These are phyloP conservation scores for Parasitella parasitica DNA, from an alignment of 371 early-diverging fungal genomes.

Conservation along the genomic window DNA sequence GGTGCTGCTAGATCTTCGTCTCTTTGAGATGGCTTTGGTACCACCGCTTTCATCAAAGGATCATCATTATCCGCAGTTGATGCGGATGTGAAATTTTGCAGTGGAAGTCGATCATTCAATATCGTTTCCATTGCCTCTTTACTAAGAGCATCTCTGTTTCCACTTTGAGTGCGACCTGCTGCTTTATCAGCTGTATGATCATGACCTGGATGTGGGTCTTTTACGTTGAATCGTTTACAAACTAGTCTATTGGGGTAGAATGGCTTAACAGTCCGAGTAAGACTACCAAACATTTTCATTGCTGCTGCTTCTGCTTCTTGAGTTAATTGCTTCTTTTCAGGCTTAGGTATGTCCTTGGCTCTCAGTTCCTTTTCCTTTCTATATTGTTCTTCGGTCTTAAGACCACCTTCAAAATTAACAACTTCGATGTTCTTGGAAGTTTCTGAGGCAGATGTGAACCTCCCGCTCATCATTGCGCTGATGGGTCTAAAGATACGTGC, in stretches of 20 bases:
- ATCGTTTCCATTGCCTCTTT: constrained; percentile 61
- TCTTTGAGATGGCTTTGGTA: constrained; percentile 48
- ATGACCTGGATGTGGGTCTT: constrained; percentile 71
- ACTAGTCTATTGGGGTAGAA: constrained; percentile 73
- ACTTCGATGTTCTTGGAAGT: constrained; percentile 25
- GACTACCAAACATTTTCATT: constrained; percentile 73
- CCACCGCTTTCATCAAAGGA: constrained; percentile 34
- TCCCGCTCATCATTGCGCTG: constrained; percentile 73
- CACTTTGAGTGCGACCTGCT: constrained; percentile 39
- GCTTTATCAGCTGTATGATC: constrained; percentile 26
- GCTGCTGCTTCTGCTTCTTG: constrained; percentile 68
- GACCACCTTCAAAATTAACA: constrained; percentile 50
- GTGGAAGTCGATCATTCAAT: constrained; percentile 33
- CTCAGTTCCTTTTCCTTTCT: constrained; percentile 38
- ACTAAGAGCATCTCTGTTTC: constrained; percentile 52
- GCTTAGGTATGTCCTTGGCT: constrained; percentile 28
- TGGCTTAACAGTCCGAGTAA: constrained; percentile 63
- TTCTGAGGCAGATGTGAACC: constrained; percentile 70
- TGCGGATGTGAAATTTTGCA: constrained; percentile 6
- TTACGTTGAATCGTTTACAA: constrained; percentile 84
- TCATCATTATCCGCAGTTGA: constrained; percentile 26
- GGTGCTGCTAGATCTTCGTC: constrained; percentile 58
- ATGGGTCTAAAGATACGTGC: constrained; percentile 82
- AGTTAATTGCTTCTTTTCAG: constrained; percentile 32
- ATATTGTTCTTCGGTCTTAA: constrained; percentile 48